Evolutionary conservation across 345 rosid species (phyloP).

Genomic region (Gossypium sturtianum): DNA sequence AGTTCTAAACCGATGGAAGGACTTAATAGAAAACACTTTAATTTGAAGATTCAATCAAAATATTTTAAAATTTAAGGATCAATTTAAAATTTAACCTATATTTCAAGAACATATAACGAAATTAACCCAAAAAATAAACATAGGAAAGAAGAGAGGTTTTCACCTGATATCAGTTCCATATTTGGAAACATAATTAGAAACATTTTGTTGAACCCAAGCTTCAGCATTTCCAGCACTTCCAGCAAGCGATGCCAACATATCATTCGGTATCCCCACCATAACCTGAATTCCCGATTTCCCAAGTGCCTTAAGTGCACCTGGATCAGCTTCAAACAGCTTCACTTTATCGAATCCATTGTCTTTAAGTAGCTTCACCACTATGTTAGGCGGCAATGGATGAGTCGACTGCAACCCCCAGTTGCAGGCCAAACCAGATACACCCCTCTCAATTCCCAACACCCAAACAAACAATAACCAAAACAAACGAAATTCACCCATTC

Average conservation of each 20-base stretch:
- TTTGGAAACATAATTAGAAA: constrained; percentile 54
- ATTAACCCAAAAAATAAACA: too few relatives aligned
- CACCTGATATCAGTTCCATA: constrained; percentile 67
- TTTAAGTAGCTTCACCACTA: constrained; percentile 59
- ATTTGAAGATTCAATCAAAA: too few relatives aligned
- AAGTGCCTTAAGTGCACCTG: constrained; percentile 66
- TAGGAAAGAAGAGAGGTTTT: too few relatives aligned
- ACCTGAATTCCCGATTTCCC: constrained; percentile 84
- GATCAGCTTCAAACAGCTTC: constrained; percentile 87
- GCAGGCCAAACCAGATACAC: constrained; percentile 52
- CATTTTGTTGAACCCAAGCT: constrained; percentile 68
- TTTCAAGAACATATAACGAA: too few relatives aligned
- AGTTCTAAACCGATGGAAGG: too few relatives aligned
- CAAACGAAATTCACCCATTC: constrained; percentile 24
- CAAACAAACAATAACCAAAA: constrained; percentile 23
- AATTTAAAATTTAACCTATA: not conserved
- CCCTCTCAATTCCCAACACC: constrained; percentile 8
- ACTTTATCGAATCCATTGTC: constrained; percentile 85
- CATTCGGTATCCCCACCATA: constrained; percentile 93
- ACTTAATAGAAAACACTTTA: too few relatives aligned
- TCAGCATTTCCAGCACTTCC: constrained; percentile 47
- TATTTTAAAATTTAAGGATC: too few relatives aligned
- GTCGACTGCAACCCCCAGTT: constrained; percentile 77
- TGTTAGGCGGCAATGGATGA: constrained; percentile 57
- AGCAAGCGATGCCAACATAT: constrained; percentile 57